Base-by-base conservation (phyloP, 352 stramenopile species). In the Aphanomyces invadans region DNA sequence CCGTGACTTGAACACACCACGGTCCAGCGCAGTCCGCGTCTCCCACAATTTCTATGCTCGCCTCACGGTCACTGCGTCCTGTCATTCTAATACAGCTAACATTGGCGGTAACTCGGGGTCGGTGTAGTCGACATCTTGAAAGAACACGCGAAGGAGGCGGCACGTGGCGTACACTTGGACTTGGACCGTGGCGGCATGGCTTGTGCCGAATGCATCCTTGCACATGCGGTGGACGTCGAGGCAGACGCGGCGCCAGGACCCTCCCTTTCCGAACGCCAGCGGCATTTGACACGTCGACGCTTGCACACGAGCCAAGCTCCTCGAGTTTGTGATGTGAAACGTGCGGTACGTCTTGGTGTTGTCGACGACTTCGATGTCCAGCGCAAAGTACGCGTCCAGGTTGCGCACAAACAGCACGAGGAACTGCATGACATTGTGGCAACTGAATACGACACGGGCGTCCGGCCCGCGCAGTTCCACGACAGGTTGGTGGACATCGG, bases 351-450 rank as follows among this genome's bases (percentile, higher is more conserved):
- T 76, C 53, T 89, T 80, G 26, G 78, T 73, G 44, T 89, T 77
- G 48, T 92, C 86, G 28, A 94, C 29, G 0, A 92, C 62, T 31
- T 88, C 76, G 38, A 92, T 60, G n/a, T 79, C 61, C 55, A 92
- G 76, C 64, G 88, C 80, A 17, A 92, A 64, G 53, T 88, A 92
- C 26, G 83, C 72, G 25, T 84, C 76, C 51, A 94, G 75, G 68
- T 91, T 83, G 39, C 90, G 91, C 32, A 92, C 71, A 59, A 92
- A 92, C 38, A 95, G 70, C 52, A 92, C 86, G 19, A 92, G 56
- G 65, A 82, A 92, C n/a, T 79, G 83, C 53, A 91, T 89, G 29
- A 89, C 83, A 49, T 80, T 89, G 62, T 71, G 74, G 15, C 76
- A 79, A 46, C 72, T 69, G 54, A 94, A 90, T 17, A 87, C 72